These are phyloP conservation scores for Neoarthrinium moseri DNA, from an alignment of 2,329 filamentous ascomycete species.

Conservation along the genomic window DNA sequence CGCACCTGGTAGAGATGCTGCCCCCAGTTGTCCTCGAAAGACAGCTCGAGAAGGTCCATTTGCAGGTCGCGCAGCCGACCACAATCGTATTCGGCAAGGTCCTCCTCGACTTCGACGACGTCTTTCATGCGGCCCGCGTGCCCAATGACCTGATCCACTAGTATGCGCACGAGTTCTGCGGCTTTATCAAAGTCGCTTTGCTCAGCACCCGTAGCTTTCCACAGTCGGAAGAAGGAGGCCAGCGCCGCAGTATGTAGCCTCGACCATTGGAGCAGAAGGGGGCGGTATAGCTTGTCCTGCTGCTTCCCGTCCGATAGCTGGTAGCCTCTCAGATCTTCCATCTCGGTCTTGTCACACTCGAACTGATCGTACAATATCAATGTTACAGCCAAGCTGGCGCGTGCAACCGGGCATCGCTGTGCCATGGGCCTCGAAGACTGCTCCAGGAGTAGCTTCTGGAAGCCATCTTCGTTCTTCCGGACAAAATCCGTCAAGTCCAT, in stretches of 20 bases:
- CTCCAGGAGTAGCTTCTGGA: conserved; percentile 88
- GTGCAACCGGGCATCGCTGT: conserved; percentile 82
- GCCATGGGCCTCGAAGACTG: conserved; percentile 71
- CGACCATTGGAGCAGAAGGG: conserved; percentile 89
- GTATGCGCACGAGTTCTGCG: conserved; percentile 82
- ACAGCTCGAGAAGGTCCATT: conserved; percentile 87
- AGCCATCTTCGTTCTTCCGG: conserved; percentile 85
- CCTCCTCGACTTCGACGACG: conserved; percentile 83
- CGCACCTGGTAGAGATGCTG: conserved; percentile 86
- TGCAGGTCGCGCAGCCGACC: conserved; percentile 77
- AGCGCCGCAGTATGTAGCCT: conserved; percentile 82
- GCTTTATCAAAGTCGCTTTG: conserved; percentile 92
- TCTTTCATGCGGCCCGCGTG: conserved; percentile 79
- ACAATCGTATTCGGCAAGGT: conserved; percentile 81
- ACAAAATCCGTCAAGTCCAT: conserved; percentile 98
- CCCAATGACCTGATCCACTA: conserved; percentile 87
- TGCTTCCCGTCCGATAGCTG: conserved; percentile 74
- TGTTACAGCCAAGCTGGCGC: conserved; percentile 83
- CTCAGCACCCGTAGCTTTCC: conserved; percentile 86
- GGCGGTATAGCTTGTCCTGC: conserved; percentile 83
- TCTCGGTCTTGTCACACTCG: conserved; percentile 80
- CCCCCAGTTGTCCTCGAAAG: conserved; percentile 94
- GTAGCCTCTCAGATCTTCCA: conserved; percentile 76
- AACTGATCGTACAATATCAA: conserved; percentile 93
- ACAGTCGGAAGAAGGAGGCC: conserved; percentile 85